These are phyloP conservation scores for Backusella luteola DNA, from an alignment of 192 early-diverging fungal genomes.

Conservation along the genomic window DNA sequence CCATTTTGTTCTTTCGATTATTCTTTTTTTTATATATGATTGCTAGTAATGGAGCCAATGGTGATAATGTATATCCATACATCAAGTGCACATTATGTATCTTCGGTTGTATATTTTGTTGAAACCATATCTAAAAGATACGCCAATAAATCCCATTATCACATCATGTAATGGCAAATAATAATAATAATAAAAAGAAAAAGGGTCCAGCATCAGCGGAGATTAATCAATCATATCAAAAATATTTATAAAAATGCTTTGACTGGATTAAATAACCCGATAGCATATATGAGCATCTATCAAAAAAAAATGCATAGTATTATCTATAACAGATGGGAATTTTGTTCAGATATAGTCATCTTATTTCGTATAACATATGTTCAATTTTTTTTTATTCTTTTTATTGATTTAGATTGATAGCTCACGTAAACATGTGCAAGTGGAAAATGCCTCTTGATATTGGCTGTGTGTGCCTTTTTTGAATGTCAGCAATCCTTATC, in stretches of 20 bases:
- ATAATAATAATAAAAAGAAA: background rate
- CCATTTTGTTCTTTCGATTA: background rate
- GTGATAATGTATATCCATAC: background rate
- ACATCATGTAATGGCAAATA: background rate
- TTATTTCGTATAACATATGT: background rate
- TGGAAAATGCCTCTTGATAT: background rate
- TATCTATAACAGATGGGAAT: background rate
- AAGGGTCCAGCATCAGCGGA: background rate
- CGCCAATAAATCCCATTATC: background rate
- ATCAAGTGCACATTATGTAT: background rate
- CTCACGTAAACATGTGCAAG: background rate
- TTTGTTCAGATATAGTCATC: background rate
- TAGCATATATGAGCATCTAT: background rate
- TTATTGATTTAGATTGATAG: background rate
- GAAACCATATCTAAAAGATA: background rate
- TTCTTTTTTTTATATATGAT: background rate
- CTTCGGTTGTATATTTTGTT: background rate
- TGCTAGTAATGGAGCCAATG: background rate
- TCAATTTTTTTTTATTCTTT: background rate
- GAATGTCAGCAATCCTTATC: background rate
- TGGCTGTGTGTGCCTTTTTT: background rate
- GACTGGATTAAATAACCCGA: background rate
- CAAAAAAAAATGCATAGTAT: background rate
- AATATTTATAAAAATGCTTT: background rate
- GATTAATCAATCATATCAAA: background rate